Evolutionary conservation across 2,329 filamentous ascomycete genomes (phyloP).

Genomic region (Fusarium decemcellulare): DNA sequence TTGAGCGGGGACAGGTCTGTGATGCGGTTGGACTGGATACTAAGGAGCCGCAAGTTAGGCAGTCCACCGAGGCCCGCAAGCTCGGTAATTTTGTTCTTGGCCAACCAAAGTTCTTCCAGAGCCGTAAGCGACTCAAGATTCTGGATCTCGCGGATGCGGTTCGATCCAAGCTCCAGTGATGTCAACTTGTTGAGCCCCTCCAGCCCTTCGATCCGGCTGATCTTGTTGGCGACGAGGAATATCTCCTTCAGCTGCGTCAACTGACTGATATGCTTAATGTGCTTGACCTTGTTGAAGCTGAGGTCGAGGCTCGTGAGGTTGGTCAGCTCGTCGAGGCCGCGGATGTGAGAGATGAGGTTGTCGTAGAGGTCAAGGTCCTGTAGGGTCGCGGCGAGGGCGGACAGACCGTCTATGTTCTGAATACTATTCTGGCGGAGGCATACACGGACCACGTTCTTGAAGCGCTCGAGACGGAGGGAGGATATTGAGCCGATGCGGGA

Average conservation of each 20-base stretch:
- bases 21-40: constrained; percentile 96
- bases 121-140: constrained; percentile 84
- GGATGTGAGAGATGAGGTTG: constrained; percentile 91
- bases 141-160: constrained; percentile 89
- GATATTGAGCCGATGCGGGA: constrained; percentile 85
- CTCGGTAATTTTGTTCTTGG: constrained; percentile 95
- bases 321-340: constrained; percentile 83
- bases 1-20: constrained; percentile 82
- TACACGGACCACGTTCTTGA: constrained; percentile 80
- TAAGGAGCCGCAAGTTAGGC: constrained; percentile 86
- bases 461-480: constrained; percentile 85
- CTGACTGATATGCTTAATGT: constrained; percentile 90
- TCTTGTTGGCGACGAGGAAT: constrained; percentile 96
- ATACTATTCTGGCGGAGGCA: constrained; percentile 96
- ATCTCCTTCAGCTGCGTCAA: constrained; percentile 84
- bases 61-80: constrained; percentile 83
- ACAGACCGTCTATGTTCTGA: constrained; percentile 82
- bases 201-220: constrained; percentile 87
- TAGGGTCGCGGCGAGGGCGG: constrained; percentile 74
- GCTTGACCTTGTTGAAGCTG: constrained; percentile 99
- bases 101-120: constrained; percentile 92
- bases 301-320: constrained; percentile 87
- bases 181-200: constrained; percentile 81
- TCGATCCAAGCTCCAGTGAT: constrained; percentile 92
- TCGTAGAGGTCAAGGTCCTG: constrained; percentile 95